Evolutionary conservation across 495 filamentous ascomycete genomes (phyloP).

Genomic region (Collariella sp.): DNA sequence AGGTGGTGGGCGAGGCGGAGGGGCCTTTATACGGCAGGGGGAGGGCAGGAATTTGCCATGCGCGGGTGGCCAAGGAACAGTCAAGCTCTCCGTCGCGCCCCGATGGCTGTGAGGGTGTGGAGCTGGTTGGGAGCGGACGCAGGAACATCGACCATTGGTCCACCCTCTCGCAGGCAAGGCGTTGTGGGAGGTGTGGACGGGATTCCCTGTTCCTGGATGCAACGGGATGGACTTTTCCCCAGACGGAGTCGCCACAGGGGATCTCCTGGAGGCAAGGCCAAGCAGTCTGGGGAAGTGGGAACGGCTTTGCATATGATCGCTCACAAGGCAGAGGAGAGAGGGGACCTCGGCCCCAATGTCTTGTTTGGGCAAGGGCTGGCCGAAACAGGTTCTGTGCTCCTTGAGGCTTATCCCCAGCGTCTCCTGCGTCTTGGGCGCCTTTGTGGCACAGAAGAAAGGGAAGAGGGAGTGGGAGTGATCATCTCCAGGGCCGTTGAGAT

Average conservation of each 20-base stretch:
- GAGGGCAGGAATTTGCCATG: neutral
- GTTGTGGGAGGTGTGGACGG: neutral
- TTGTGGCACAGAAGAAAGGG: neutral
- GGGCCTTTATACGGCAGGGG: constrained; percentile 1
- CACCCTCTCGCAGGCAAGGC: neutral
- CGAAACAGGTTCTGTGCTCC: neutral
- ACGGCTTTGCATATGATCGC: constrained; percentile 9
- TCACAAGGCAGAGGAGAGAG: neutral
- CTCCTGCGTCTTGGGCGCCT: too few species aligned
- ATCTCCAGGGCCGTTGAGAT: too few species aligned
- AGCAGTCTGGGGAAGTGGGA: constrained; percentile 9
- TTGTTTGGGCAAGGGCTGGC: neutral
- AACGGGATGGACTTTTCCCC: neutral
- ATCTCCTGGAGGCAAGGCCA: neutral
- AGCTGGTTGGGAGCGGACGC: neutral
- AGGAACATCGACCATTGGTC: neutral
- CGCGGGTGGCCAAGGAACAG: neutral
- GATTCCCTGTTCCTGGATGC: constrained; percentile 3
- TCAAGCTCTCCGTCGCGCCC: too few species aligned
- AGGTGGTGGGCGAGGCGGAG: neutral
- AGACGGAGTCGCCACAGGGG: neutral
- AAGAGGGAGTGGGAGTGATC: too few species aligned
- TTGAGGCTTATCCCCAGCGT: neutral
- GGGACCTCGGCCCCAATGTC: constrained; percentile 8
- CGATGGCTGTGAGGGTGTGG: neutral